Percentiles rank a stretch among this genome's conserved stretches.
Conservation (phyloP, 345 rosid genomes). For the Alliaria petiolata region DNA sequence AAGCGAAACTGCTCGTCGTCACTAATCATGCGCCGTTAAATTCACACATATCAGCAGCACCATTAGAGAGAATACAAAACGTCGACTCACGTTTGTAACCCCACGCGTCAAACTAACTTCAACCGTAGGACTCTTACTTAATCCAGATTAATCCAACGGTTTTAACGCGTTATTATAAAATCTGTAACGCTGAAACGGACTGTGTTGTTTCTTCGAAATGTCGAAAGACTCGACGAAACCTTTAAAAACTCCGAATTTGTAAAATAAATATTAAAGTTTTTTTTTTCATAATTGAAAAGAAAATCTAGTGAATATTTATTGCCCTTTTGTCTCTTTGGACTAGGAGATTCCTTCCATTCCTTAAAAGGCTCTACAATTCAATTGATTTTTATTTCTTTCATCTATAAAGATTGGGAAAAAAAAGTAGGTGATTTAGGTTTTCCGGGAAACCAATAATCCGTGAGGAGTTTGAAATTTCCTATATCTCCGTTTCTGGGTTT, state of each 20-base stretch:
- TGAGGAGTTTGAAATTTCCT: neutral
- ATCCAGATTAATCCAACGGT: constrained; percentile 25
- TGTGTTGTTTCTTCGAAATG: constrained; percentile 1
- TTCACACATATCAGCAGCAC: neutral
- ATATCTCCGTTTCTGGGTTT: constrained; percentile 9
- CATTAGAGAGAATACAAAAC: neutral
- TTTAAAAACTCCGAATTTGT: neutral
- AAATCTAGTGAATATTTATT: constrained; percentile 12
- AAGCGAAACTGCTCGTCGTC: constrained; percentile 12
- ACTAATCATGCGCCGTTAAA: constrained; percentile 11
- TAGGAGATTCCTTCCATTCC: constrained; percentile 20
- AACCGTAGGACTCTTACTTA: constrained; percentile 17
- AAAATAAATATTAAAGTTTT: neutral
- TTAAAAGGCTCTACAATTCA: neutral
- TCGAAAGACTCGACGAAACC: neutral
- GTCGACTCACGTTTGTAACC: constrained; percentile 14
- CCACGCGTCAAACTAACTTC: constrained; percentile 23
- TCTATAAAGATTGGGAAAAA: neutral
- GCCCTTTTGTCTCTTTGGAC: neutral
- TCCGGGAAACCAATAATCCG: neutral
- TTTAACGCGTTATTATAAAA: constrained; percentile 8
- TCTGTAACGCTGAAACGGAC: constrained; percentile 17
- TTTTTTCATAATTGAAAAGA: neutral
- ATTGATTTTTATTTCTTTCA: neutral
- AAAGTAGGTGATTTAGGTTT: neutral